Percentiles rank a stretch among this genome's conserved stretches.
These are phyloP conservation scores for Massarina eburnea DNA, from an alignment of 2,329 filamentous ascomycete genomes.

Conservation along the genomic window DNA sequence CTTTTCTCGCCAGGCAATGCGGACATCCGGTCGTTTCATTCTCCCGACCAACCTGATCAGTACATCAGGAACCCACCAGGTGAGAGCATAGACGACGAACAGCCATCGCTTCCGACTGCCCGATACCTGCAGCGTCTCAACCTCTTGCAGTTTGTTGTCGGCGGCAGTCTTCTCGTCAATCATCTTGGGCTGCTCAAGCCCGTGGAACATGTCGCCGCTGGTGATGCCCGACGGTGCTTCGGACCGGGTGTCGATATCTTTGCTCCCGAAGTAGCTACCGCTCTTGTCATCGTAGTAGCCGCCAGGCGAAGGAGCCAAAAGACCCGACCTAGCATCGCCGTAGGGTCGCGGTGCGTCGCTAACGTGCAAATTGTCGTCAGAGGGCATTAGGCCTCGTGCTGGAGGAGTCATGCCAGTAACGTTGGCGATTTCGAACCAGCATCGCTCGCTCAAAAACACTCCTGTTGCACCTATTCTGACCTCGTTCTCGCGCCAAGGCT, in stretches of 20 bases:
- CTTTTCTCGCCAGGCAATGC: slow-evolving; percentile 94
- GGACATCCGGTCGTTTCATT: slow-evolving; percentile 90
- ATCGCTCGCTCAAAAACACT: slow-evolving; percentile 91
- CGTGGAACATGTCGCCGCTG: slow-evolving; percentile 93
- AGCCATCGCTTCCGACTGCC: slow-evolving; percentile 88
- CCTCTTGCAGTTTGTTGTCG: slow-evolving; percentile 76
- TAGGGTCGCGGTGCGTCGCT: slow-evolving; percentile 57
- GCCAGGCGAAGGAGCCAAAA: slow-evolving; percentile 58
- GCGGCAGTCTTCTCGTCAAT: slow-evolving; percentile 95
- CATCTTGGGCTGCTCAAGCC: slow-evolving; percentile 88
- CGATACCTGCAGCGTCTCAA: slow-evolving; percentile 80
- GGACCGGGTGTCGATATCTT: slow-evolving; percentile 81
- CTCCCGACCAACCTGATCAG: slow-evolving; percentile 73
- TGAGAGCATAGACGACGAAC: slow-evolving; percentile 77
- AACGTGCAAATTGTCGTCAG: slow-evolving; percentile 61
- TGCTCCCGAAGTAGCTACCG: slow-evolving; percentile 77
- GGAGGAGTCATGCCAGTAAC: slow-evolving; percentile 60
- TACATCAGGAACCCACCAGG: slow-evolving; percentile 86
- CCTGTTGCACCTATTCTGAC: slow-evolving; percentile 88
- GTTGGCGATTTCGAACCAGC: slow-evolving; percentile 88
- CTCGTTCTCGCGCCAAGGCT: slow-evolving; percentile 89
- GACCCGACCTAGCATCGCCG: slow-evolving; percentile 59
- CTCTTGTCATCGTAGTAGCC: slow-evolving; percentile 75
- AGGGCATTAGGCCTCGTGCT: slow-evolving; percentile 38
- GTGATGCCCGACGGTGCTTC: slow-evolving; percentile 94